Percentiles rank a stretch among this genome's conserved stretches.
Conservation (phyloP, 2,329 filamentous ascomycete species). For the Penicillium sclerotiorum region DNA sequence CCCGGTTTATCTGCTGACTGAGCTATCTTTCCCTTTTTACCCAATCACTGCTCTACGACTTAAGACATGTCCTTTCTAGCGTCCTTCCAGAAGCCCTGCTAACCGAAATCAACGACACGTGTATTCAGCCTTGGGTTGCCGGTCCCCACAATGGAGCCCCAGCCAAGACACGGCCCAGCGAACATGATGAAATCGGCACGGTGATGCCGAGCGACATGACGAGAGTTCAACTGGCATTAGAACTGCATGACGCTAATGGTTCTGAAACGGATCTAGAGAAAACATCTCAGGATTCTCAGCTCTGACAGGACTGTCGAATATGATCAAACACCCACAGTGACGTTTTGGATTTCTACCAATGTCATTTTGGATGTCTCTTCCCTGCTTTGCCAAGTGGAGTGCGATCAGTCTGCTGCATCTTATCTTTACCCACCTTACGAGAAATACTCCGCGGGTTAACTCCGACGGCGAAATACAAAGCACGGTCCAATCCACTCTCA, state of each 20-base stretch:
- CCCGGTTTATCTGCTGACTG: neutral
- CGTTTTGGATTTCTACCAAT: too few relatives aligned
- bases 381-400: too few relatives aligned
- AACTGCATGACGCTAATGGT: neutral
- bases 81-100: slow-evolving; percentile 27
- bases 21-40: slow-evolving; percentile 4
- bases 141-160: neutral
- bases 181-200: slow-evolving; percentile 9
- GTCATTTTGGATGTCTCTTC: too few relatives aligned
- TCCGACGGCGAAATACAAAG: too few relatives aligned
- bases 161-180: slow-evolving; percentile 4
- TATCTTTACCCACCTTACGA: too few relatives aligned
- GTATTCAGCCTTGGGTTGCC: neutral
- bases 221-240: neutral
- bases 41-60: slow-evolving; percentile 10
- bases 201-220: slow-evolving; percentile 7
- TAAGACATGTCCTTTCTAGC: slow-evolving; percentile 24
- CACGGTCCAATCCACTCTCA: too few relatives aligned
- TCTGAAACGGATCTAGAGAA: neutral
- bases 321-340: too few relatives aligned
- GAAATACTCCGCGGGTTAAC: too few relatives aligned
- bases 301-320: too few relatives aligned
- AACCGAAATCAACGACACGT: slow-evolving; percentile 5
- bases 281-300: too few relatives aligned
- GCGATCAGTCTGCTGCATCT: too few relatives aligned